Evolutionary conservation across 805 yeast genomes (phyloP).

Genomic region (Saccharomyces jurei): DNA sequence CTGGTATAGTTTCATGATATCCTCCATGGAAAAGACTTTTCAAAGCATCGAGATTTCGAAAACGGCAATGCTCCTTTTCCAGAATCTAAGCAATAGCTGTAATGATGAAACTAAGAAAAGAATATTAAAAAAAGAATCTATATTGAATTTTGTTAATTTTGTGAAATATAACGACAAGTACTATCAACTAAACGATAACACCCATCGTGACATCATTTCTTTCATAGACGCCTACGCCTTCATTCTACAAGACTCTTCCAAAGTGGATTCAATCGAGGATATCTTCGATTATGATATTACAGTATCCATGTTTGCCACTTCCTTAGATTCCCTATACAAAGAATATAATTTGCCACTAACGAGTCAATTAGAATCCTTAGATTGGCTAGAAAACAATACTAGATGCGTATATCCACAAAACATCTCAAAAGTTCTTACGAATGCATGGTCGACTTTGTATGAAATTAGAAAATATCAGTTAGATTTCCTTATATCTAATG

Average conservation of each 20-base stretch:
- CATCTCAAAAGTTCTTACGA: slow-evolving; percentile 9
- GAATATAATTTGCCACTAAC: slow-evolving; percentile 12
- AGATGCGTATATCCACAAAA: slow-evolving; percentile 16
- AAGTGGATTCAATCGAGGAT: slow-evolving; percentile 10
- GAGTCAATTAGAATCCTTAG: slow-evolving; percentile 13
- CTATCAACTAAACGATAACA: slow-evolving; percentile 29
- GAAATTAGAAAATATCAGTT: slow-evolving; percentile 11
- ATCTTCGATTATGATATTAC: slow-evolving; percentile 12
- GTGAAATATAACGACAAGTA: slow-evolving; percentile 35
- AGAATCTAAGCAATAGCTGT: slow-evolving; percentile 15
- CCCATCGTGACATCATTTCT: slow-evolving; percentile 33
- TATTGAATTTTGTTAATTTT: slow-evolving; percentile 34
- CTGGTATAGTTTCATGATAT: slow-evolving; percentile 23
- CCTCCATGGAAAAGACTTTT: slow-evolving; percentile 38
- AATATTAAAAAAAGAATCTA: slow-evolving; percentile 18
- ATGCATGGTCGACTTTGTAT: slow-evolving; percentile 23
- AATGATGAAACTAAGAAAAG: slow-evolving; percentile 5
- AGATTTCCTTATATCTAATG: slow-evolving; percentile 10
- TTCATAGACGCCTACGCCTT: slow-evolving; percentile 22
- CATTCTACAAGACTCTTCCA: slow-evolving; percentile 11
- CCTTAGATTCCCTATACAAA: slow-evolving; percentile 14
- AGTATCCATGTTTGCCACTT: slow-evolving; percentile 4
- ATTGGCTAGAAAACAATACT: slow-evolving; percentile 15
- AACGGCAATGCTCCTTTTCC: slow-evolving; percentile 32
- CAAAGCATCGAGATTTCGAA: slow-evolving; percentile 34